Evolutionary conservation across 768 basidiomycete species (phyloP).

Genomic region (Auricularia sp.): DNA sequence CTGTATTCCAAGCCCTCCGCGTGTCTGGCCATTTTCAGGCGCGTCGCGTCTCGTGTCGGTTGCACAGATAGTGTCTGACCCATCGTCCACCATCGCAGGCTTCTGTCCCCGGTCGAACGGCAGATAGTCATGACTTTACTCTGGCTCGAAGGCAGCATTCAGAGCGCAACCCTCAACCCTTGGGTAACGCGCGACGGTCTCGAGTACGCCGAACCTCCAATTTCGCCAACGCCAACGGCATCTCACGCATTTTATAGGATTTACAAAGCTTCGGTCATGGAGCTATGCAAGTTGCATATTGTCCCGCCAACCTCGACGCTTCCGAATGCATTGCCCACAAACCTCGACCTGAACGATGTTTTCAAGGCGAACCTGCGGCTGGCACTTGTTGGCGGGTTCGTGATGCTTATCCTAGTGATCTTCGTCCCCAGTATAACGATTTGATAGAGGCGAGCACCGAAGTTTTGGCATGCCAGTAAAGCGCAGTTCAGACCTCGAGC

Average conservation of each 20-base stretch:
- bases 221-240: background rate
- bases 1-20: constrained; percentile 80
- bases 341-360: constrained; percentile 42
- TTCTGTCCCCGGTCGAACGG: constrained; percentile 67
- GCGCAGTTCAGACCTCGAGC: constrained; percentile 35
- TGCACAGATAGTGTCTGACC: background rate
- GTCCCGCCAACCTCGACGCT: constrained; percentile 49
- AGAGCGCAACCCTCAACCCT: constrained; percentile 53
- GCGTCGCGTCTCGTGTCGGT: constrained; percentile 12
- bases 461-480: constrained; percentile 72
- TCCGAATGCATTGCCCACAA: constrained; percentile 24
- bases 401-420: background rate
- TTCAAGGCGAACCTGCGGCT: constrained; percentile 75
- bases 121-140: constrained; percentile 81
- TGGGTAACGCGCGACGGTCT: constrained; percentile 70
- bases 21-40: constrained; percentile 87
- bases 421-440: constrained; percentile 1
- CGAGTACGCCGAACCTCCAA: constrained; percentile 36
- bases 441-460: constrained; percentile 55
- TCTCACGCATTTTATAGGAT: constrained; percentile 33
- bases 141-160: constrained; percentile 74
- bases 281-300: constrained; percentile 60
- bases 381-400: constrained; percentile 82
- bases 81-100: constrained; percentile 27
- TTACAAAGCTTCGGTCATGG: constrained; percentile 58